Percentiles rank a stretch among this genome's conserved stretches.
Conservation (phyloP, 306 rosid species). For the Hippophae rhamnoides region DNA sequence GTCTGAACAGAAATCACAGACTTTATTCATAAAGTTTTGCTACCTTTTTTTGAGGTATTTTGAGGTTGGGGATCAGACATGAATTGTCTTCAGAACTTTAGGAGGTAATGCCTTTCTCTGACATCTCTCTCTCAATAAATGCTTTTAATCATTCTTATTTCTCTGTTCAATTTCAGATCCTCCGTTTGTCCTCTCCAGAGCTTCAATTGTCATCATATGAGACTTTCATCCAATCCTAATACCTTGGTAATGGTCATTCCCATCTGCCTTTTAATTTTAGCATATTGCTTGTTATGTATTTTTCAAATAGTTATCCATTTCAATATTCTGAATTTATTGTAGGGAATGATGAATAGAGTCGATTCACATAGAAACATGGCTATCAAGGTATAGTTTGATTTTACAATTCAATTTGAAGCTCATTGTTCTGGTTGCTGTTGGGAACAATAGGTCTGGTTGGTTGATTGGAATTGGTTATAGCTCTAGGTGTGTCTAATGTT, state of each 20-base stretch:
- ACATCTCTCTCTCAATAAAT: neutral
- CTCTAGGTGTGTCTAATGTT: conserved; percentile 2
- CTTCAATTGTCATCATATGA: conserved; percentile 25
- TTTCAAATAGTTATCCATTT: neutral
- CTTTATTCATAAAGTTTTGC: neutral
- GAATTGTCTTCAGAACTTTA: conserved; percentile 59
- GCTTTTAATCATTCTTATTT: neutral
- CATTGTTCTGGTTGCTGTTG: neutral
- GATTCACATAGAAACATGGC: conserved; percentile 37
- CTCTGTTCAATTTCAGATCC: conserved; percentile 36
- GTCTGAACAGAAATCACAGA: neutral
- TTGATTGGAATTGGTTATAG: neutral
- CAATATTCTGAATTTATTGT: conserved; percentile 5
- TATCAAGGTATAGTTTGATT: conserved; percentile 38
- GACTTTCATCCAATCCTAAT: conserved; percentile 13
- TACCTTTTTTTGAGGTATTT: neutral
- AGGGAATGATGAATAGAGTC: conserved; percentile 33
- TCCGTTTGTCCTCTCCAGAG: conserved; percentile 35
- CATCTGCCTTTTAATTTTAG: neutral
- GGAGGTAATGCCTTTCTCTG: conserved; percentile 29
- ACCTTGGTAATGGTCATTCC: conserved; percentile 30
- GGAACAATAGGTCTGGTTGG: neutral
- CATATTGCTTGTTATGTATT: neutral
- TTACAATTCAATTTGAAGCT: too few relatives aligned
- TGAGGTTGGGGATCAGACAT: conserved; percentile 20